phyloP scores from a whole-genome alignment of 257 asterid genomes.

The Oldenlandia corymbosa region DNA sequence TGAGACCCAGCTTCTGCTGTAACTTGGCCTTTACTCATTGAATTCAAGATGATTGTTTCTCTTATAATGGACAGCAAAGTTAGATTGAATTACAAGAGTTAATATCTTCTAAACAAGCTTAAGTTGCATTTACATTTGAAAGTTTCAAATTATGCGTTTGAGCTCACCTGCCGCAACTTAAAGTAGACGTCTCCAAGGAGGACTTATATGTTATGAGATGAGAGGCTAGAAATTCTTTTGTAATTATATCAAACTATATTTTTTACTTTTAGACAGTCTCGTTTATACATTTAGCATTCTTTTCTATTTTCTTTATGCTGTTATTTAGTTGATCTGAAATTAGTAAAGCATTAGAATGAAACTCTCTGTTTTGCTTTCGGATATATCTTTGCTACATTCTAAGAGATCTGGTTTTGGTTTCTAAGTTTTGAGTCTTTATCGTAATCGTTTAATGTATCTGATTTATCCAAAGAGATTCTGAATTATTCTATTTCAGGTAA shows the following conservation, averaged over 20 bases:
- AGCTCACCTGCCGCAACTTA: background rate
- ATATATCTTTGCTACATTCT: background rate
- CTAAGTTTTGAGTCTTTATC: too few relatives aligned
- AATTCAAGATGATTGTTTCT: background rate
- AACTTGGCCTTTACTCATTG: background rate
- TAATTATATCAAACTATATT: too few relatives aligned
- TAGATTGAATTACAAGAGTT: background rate
- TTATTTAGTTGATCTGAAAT: background rate
- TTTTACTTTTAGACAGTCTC: too few relatives aligned
- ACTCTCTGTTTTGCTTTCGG: background rate
- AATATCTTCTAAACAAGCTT: background rate
- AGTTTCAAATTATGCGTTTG: too few relatives aligned
- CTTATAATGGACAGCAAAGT: background rate
- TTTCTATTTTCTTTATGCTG: background rate
- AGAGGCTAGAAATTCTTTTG: background rate
- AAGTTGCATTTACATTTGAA: too few relatives aligned
- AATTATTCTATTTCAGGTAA: constrained; percentile 46
- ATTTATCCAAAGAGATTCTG: background rate
- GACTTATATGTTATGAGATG: background rate
- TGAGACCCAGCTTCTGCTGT: background rate
- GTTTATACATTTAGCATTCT: background rate
- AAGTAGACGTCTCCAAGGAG: background rate
- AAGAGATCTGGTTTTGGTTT: background rate
- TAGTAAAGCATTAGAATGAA: background rate
- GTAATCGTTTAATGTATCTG: constrained; percentile 1